Conservation (phyloP, 768 basidiomycete genomes). For the Rossbeevera mucosa region DNA sequence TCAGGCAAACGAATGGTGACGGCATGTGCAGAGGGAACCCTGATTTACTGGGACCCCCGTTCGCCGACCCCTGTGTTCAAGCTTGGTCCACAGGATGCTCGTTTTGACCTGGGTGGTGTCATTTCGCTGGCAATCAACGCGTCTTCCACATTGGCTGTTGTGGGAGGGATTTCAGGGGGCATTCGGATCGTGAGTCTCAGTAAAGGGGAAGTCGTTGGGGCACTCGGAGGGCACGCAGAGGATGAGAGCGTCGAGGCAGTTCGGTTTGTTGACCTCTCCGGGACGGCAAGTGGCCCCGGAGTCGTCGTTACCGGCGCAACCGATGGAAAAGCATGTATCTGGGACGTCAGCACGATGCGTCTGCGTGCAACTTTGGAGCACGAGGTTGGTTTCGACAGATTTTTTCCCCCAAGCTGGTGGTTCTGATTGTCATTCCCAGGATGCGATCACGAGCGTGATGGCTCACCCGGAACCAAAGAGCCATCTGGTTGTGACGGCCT, state of each 20-base stretch:
- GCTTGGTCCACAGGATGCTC: conserved; percentile 60
- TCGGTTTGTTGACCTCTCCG: conserved; percentile 73
- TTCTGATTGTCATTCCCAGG: conserved; percentile 44
- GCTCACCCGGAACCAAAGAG: conserved; percentile 70
- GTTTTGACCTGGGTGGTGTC: conserved; percentile 79
- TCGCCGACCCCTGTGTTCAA: conserved; percentile 77
- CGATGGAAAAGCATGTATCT: conserved; percentile 90
- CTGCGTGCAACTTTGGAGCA: conserved; percentile 80
- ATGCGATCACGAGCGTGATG: conserved; percentile 79
- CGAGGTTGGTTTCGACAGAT: conserved; percentile 47
- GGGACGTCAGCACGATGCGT: conserved; percentile 88
- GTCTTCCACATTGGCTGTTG: conserved; percentile 83
- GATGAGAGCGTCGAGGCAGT: conserved; percentile 88
- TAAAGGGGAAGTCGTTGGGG: conserved; percentile 77
- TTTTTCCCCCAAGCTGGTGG: too few relatives aligned
- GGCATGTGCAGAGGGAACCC: conserved; percentile 72
- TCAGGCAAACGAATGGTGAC: conserved; percentile 86
- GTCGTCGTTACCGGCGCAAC: conserved; percentile 85
- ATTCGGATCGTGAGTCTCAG: conserved; percentile 82
- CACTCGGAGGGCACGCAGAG: conserved; percentile 78
- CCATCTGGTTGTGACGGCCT: conserved; percentile 78
- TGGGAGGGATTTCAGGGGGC: conserved; percentile 83
- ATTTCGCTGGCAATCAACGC: conserved; percentile 83
- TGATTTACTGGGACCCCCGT: conserved; percentile 92
- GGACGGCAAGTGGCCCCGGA: conserved; percentile 44